These are phyloP conservation scores for Mortierella antarctica DNA, from an alignment of 192 early-diverging fungal genomes.

Conservation along the genomic window DNA sequence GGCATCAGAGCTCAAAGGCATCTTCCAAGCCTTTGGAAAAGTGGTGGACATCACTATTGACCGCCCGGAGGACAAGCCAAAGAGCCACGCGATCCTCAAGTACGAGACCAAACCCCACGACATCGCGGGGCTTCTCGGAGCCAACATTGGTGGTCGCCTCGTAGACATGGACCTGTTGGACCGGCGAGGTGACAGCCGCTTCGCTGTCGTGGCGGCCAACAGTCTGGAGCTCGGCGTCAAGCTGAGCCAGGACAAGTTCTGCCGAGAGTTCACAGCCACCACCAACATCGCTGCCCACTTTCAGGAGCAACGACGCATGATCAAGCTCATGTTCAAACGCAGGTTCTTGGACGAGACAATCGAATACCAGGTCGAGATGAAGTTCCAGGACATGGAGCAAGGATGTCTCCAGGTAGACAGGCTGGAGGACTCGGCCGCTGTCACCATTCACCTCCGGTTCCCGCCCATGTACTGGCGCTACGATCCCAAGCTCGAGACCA, in stretches of 20 bases:
- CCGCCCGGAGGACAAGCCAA: neutral
- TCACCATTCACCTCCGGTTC: conserved; percentile 56
- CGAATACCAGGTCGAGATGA: conserved; percentile 41
- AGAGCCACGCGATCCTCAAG: neutral
- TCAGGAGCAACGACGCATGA: conserved; percentile 3
- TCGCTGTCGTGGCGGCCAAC: neutral
- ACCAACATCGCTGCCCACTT: conserved; percentile 4
- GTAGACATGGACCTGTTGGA: conserved; percentile 15
- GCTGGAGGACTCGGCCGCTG: neutral
- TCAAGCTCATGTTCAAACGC: conserved; percentile 28
- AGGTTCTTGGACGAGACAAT: conserved; percentile 16
- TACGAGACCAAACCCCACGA: conserved; percentile 12
- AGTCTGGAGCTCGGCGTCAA: conserved; percentile 27
- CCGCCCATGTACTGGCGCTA: conserved; percentile 55
- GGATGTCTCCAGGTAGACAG: conserved; percentile 29
- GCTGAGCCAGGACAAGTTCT: conserved; percentile 6
- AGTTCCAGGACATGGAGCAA: conserved; percentile 38
- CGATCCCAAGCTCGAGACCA: conserved; percentile 17
- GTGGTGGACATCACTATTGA: conserved; percentile 36
- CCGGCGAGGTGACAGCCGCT: neutral
- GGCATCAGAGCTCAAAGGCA: conserved; percentile 15
- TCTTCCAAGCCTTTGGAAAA: conserved; percentile 19
- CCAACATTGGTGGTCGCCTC: conserved; percentile 13
- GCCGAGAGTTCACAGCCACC: conserved; percentile 25
- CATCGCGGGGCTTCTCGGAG: conserved; percentile 14